Evolutionary conservation across 106 monocot genomes (phyloP).

Genomic region (Phalaenopsis aphrodite): DNA sequence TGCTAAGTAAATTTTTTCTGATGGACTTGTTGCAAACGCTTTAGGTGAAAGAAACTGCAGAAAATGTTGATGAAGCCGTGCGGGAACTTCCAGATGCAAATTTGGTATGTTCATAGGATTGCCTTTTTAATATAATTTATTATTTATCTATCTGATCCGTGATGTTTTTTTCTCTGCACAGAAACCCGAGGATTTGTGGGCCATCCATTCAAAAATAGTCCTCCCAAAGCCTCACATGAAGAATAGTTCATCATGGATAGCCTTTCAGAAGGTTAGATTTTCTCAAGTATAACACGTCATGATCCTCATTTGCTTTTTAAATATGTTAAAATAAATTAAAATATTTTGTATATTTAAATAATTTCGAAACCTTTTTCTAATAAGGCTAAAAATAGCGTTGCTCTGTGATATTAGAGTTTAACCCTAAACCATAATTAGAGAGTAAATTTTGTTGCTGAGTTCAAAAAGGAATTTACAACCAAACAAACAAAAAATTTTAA

Average conservation of each 20-base stretch:
- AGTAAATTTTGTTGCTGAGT: no score
- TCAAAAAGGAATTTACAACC: no score
- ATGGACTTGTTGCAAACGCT: neutral
- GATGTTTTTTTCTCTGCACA: conserved; percentile 20
- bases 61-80: conserved; percentile 86
- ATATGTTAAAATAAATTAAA: neutral
- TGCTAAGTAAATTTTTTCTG: neutral
- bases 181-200: conserved; percentile 97
- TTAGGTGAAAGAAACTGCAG: conserved; percentile 98
- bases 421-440: no score
- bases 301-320: neutral
- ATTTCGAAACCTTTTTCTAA: neutral
- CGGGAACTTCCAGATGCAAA: conserved; percentile 97
- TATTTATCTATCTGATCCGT: conserved; percentile 2
- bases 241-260: conserved; percentile 77
- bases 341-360: neutral
- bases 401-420: no score
- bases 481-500: no score
- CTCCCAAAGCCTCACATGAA: conserved; percentile 84
- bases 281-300: neutral
- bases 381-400: neutral
- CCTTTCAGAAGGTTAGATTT: conserved; percentile 62
- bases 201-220: conserved; percentile 71
- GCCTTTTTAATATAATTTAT: neutral
- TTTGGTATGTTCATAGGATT: conserved; percentile 36